A percentile compares a stretch with the other conserved stretches of the same genome.
Evolutionary conservation across 192 early-diverging fungal species (phyloP).

Genomic region (Oehlia diaphana): DNA sequence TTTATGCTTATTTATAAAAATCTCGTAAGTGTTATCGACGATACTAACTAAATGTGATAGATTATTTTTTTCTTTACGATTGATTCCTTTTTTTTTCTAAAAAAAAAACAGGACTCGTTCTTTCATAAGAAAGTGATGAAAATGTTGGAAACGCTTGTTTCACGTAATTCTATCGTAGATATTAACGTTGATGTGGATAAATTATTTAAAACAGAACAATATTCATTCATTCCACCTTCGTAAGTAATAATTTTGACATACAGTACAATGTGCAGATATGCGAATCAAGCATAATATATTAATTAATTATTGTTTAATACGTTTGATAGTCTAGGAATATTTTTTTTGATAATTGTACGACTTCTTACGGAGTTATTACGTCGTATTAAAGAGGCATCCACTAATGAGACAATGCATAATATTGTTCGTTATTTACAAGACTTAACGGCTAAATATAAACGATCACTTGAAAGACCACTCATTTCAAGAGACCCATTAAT

Average conservation of each 20-base stretch:
- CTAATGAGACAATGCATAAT: conserved; percentile 1
- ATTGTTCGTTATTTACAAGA: too few species aligned
- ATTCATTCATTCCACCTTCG: too few species aligned
- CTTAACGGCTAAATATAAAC: too few species aligned
- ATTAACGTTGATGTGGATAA: not conserved
- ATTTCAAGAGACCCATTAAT: not conserved
- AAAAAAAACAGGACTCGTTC: conserved; percentile 9
- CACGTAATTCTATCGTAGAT: conserved; percentile 31
- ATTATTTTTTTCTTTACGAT: not conserved
- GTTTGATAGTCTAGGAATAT: too few species aligned
- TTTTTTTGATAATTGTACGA: too few species aligned
- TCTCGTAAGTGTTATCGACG: not conserved
- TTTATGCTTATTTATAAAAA: conserved; percentile 37
- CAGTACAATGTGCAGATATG: too few species aligned
- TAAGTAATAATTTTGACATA: too few species aligned
- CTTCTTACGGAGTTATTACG: too few species aligned
- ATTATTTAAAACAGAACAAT: too few species aligned
- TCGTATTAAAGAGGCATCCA: too few species aligned
- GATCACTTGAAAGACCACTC: not conserved
- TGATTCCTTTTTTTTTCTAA: not conserved
- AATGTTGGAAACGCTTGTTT: conserved; percentile 30
- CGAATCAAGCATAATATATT: too few species aligned
- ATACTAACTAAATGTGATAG: not conserved
- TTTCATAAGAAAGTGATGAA: not conserved
- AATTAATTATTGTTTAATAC: too few species aligned